Percentiles rank a stretch among this genome's conserved stretches.
phyloP scores from a whole-genome alignment of 768 basidiomycete genomes.

The Coprinellus aureogranulatus region DNA sequence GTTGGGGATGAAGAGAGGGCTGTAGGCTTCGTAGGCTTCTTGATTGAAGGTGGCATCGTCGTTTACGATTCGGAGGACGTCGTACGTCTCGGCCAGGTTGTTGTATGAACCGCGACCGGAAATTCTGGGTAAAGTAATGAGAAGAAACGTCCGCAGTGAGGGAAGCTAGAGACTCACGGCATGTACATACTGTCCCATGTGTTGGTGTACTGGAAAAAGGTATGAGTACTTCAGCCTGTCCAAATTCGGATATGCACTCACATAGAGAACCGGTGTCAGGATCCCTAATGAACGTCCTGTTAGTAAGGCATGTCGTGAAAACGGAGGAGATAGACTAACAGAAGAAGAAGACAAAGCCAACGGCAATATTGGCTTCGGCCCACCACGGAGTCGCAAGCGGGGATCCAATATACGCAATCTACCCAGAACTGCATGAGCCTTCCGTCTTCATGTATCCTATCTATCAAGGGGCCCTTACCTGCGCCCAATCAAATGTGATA shows the following conservation, averaged over 20 bases:
- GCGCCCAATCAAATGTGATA: conserved; percentile 80
- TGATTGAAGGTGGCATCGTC: conserved; percentile 54
- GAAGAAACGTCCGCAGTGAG: too few species aligned
- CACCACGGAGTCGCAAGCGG: conserved; percentile 83
- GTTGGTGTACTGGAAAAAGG: conserved; percentile 51
- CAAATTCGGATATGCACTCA: conserved; percentile 18
- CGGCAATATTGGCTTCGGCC: conserved; percentile 70
- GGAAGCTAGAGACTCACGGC: conserved; percentile 38
- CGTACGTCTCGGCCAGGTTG: conserved; percentile 56
- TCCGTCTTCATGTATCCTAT: not conserved
- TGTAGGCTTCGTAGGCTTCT: conserved; percentile 53
- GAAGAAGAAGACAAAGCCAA: conserved; percentile 66
- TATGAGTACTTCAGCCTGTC: not conserved
- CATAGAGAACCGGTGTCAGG: conserved; percentile 59
- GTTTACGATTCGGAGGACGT: conserved; percentile 57
- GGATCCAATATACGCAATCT: conserved; percentile 64
- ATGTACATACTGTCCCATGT: conserved; percentile 56
- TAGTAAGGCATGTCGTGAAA: not conserved
- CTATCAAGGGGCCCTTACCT: conserved; percentile 40
- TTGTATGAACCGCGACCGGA: conserved; percentile 66
- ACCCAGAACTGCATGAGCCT: conserved; percentile 5
- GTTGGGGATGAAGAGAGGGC: conserved; percentile 63
- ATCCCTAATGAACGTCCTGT: conserved; percentile 37
- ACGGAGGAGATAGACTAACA: conserved; percentile 33
- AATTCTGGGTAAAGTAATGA: too few species aligned